Percentiles rank a stretch among this genome's conserved stretches.
Conservation (phyloP, 2,329 filamentous ascomycete species). For the Ophidiomyces ophidiicola region DNA sequence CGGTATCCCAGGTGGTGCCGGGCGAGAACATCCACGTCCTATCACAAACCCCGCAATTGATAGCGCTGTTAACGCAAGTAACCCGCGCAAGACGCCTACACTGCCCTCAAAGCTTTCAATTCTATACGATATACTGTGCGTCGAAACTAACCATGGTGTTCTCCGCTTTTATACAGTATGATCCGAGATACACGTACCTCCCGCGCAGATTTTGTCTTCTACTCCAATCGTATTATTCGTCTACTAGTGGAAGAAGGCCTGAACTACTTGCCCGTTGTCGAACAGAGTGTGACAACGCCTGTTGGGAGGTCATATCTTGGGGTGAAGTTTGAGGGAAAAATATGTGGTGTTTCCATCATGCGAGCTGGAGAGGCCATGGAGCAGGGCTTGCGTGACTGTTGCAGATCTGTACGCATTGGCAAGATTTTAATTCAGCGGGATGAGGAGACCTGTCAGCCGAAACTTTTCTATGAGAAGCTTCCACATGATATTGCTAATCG, state of each 20-base stretch:
- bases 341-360: conserved; percentile 98
- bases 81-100: neutral
- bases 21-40: conserved; percentile 84
- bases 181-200: conserved; percentile 84
- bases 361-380: conserved; percentile 97
- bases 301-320: conserved; percentile 80
- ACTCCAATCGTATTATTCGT: conserved; percentile 95
- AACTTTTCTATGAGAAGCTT: conserved; percentile 95
- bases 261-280: conserved; percentile 86
- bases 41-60: conserved; percentile 88
- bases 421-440: conserved; percentile 98
- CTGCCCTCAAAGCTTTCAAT: neutral
- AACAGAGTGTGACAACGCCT: conserved; percentile 80
- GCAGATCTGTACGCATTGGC: conserved; percentile 91
- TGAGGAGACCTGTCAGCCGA: conserved; percentile 83
- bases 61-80: conserved; percentile 90
- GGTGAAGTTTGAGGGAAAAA: conserved; percentile 93
- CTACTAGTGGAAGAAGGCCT: conserved; percentile 92
- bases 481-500: conserved; percentile 83
- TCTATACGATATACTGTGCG: neutral
- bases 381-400: conserved; percentile 89
- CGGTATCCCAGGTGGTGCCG: conserved; percentile 69
- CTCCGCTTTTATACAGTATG: conserved; percentile 55
- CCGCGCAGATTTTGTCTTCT: conserved; percentile 96
- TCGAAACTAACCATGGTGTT: conserved; percentile 11